phyloP scores from a whole-genome alignment of 352 stramenopile species.

The Phytophthora pini region DNA sequence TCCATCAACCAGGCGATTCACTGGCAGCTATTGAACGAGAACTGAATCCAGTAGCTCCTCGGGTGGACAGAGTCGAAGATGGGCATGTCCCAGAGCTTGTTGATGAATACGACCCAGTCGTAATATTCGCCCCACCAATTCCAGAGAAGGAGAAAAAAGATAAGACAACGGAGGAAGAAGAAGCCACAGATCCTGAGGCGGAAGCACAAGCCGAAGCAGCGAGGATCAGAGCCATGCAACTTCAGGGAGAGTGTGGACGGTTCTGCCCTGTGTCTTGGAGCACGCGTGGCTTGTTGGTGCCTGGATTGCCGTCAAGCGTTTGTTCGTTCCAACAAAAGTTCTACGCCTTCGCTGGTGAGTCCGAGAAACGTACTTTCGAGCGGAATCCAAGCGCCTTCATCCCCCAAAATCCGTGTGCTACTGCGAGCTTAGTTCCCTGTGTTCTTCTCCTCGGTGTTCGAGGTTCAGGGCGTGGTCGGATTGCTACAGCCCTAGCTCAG shows the following conservation, averaged over 20 bases:
- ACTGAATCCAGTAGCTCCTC: constrained; percentile 50
- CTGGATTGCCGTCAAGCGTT: constrained; percentile 48
- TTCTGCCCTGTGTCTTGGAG: constrained; percentile 75
- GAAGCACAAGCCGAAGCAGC: constrained; percentile 24
- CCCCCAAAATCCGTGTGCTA: constrained; percentile 31
- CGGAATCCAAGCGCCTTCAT: constrained; percentile 58
- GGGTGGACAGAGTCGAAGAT: constrained; percentile 50
- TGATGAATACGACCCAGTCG: constrained; percentile 35
- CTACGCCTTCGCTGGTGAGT: constrained; percentile 61
- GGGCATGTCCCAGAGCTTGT: constrained; percentile 40
- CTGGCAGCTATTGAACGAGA: constrained; percentile 37
- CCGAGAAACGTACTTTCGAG: constrained; percentile 54
- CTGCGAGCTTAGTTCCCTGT: constrained; percentile 40
- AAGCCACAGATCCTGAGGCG: constrained; percentile 11
- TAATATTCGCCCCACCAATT: constrained; percentile 36
- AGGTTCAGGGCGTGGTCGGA: constrained; percentile 26
- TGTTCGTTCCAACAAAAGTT: constrained; percentile 51
- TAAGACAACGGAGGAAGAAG: neutral
- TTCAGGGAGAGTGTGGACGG: constrained; percentile 59
- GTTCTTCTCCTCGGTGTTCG: constrained; percentile 65
- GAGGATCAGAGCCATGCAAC: constrained; percentile 14
- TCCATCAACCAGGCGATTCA: constrained; percentile 34
- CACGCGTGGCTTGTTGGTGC: constrained; percentile 43
- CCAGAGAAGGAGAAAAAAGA: constrained; percentile 25
- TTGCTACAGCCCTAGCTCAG: constrained; percentile 16